A percentile compares a stretch with the other conserved stretches of the same genome.
Evolutionary conservation across 2,329 filamentous ascomycete species (phyloP).

Genomic region (Fusarium sacchari): DNA sequence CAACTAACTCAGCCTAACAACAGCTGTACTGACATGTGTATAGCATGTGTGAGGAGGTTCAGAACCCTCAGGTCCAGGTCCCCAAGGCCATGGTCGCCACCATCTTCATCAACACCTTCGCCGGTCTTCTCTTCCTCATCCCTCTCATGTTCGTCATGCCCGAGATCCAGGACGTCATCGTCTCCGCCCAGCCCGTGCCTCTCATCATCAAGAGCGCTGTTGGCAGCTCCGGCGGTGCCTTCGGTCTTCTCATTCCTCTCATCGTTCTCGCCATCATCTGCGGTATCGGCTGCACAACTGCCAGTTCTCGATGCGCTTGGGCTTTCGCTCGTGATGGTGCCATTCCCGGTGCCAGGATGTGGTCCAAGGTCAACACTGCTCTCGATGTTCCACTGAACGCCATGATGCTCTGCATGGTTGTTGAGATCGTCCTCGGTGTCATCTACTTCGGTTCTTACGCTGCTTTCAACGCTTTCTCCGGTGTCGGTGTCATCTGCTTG

Average conservation of each 20-base stretch:
- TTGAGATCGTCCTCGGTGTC: slow-evolving; percentile 2
- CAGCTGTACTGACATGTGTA: not conserved
- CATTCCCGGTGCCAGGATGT: slow-evolving; percentile 5
- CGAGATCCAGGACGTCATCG: slow-evolving; percentile 64
- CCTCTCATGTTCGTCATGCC: slow-evolving; percentile 76
- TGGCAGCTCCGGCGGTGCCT: not conserved
- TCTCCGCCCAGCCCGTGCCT: slow-evolving; percentile 69
- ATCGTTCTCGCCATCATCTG: slow-evolving; percentile 4
- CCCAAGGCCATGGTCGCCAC: slow-evolving; percentile 77
- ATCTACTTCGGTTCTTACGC: slow-evolving; percentile 17
- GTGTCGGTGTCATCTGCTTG: slow-evolving; percentile 6
- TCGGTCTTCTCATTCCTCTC: slow-evolving; percentile 1
- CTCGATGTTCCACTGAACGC: slow-evolving; percentile 11
- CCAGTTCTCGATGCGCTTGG: slow-evolving; percentile 13
- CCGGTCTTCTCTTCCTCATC: slow-evolving; percentile 74
- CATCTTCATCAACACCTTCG: slow-evolving; percentile 72
- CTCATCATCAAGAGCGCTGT: slow-evolving; percentile 62
- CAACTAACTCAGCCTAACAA: not conserved
- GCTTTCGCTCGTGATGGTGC: slow-evolving; percentile 15
- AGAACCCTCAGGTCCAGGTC: slow-evolving; percentile 72
- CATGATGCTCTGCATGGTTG: slow-evolving; percentile 12
- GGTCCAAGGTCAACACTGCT: slow-evolving; percentile 1
- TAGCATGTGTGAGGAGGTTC: slow-evolving; percentile 80
- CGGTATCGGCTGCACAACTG: slow-evolving; percentile 16
- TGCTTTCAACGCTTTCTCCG: slow-evolving; percentile 9